A percentile compares a stretch with the other conserved stretches of the same genome.
Conservation (phyloP, 306 rosid genomes). For the Begonia loranthoides region DNA sequence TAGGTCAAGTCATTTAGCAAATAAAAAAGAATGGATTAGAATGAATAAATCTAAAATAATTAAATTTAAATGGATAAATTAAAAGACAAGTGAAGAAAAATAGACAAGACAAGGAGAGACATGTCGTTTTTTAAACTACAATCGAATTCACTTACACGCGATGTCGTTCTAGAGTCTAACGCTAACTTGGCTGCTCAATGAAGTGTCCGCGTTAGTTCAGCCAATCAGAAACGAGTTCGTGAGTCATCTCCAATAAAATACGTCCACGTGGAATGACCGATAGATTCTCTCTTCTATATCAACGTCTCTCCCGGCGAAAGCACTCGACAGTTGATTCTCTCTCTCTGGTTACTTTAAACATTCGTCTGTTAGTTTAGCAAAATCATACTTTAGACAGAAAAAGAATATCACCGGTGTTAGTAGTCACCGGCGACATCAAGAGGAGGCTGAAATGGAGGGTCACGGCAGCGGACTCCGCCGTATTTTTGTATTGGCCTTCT, state of each 20-base stretch:
- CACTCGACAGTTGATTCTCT: slow-evolving; percentile 4
- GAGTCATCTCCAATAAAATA: slow-evolving; percentile 29
- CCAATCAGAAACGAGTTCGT: slow-evolving; percentile 37
- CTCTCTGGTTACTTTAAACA: neutral
- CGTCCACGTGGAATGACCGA: slow-evolving; percentile 54
- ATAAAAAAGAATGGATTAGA: too few relatives aligned
- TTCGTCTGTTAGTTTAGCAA: neutral
- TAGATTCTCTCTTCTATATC: slow-evolving; percentile 16
- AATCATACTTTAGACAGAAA: too few relatives aligned
- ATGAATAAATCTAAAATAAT: too few relatives aligned
- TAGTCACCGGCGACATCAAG: slow-evolving; percentile 18
- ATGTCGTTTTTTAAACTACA: too few relatives aligned
- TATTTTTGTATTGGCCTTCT: slow-evolving; percentile 53
- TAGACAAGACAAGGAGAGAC: too few relatives aligned
- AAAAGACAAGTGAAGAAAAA: too few relatives aligned
- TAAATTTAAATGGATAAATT: too few relatives aligned
- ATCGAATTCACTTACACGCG: too few relatives aligned
- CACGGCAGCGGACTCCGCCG: slow-evolving; percentile 76
- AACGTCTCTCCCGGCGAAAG: neutral
- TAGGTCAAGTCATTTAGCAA: too few relatives aligned
- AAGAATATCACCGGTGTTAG: slow-evolving; percentile 13
- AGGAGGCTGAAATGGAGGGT: slow-evolving; percentile 49
- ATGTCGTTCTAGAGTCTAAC: too few relatives aligned
- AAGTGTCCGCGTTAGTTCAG: slow-evolving; percentile 27
- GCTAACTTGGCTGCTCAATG: neutral